phyloP scores from a whole-genome alignment of 2,329 filamentous ascomycete genomes.

The Alternaria panax region DNA sequence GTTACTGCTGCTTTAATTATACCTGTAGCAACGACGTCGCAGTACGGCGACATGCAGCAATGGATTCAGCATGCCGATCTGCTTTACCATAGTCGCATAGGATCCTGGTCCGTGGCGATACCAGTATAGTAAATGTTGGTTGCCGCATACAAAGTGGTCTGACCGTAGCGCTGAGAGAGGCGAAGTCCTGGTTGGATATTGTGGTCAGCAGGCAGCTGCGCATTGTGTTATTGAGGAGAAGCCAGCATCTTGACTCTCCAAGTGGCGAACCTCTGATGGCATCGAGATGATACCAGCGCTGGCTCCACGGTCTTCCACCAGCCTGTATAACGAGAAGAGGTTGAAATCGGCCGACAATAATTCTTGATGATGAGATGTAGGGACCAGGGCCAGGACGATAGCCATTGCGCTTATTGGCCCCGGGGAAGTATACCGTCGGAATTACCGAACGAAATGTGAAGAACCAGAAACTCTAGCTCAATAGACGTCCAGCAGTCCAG shows the following conservation, averaged over 20 bases:
- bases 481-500: conserved; percentile 1
- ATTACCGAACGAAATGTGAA: conserved; percentile 4
- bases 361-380: conserved; percentile 4
- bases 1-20: not conserved
- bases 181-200: not conserved
- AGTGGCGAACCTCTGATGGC: not conserved
- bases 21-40: not conserved
- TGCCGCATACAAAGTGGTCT: not conserved
- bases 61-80: not conserved
- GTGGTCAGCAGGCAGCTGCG: not conserved
- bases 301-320: not conserved
- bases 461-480: conserved; percentile 10
- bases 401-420: conserved; percentile 3
- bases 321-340: not conserved
- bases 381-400: not conserved
- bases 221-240: not conserved
- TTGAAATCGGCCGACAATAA: conserved; percentile 7
- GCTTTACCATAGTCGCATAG: not conserved
- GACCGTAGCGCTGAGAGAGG: not conserved
- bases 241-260: not conserved
- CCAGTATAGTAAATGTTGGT: not conserved
- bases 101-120: not conserved
- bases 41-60: not conserved
- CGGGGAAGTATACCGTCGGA: conserved; percentile 8
- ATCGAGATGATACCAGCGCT: not conserved